Evolutionary conservation across 345 rosid genomes (phyloP), one percentile per base, ranked within the genome.

Genomic region (Eucalyptus curtisii): DNA sequence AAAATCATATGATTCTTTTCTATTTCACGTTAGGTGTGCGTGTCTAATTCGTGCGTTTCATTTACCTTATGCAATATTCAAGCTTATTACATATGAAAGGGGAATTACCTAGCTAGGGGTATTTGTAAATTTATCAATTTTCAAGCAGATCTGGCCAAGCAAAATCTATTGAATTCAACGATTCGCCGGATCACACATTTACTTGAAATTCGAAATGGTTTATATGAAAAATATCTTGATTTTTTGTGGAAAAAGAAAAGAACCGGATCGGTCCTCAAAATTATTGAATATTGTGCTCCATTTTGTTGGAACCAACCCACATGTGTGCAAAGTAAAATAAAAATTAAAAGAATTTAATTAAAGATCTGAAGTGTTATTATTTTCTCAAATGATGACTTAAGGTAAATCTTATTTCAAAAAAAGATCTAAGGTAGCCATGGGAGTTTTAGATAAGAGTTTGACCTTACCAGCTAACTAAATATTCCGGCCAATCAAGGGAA

Each of bases 351-450:
- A 55, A 55, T 55, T 24, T 0, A 4, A 52, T 7, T 52, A 52
- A 52, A 52, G 6, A 55, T 55, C 0, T 24, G 1, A 24, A 55
- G 3, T 55, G 13, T 4, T 4, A 10, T 22, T 55, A 55, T 24
- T 10, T 55, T 24, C 3, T 55, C 0, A 55, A 55, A 55, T 24
- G 5, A 20, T 10, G 24, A 10, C 5, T 0, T 8, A 52, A 52
- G 57, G 1, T 20, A 52, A 20, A 52, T 20, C 0, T 52, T 52
- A 0, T 20, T 52, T 52, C 1, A 1, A 52, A 52, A 52, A 55
- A 10, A 0, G 1, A 1, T 55, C 3, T 24, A 0, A 55, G 0
- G 6, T 55, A 10, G 12, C 27, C 0, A 0, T 55, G 0, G 30
- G 30, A 24, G 30, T 55, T 55, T 55, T 24, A 55, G 24, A 55